phyloP scores from a whole-genome alignment of 495 filamentous ascomycete genomes.

The Penicillium canescens region DNA sequence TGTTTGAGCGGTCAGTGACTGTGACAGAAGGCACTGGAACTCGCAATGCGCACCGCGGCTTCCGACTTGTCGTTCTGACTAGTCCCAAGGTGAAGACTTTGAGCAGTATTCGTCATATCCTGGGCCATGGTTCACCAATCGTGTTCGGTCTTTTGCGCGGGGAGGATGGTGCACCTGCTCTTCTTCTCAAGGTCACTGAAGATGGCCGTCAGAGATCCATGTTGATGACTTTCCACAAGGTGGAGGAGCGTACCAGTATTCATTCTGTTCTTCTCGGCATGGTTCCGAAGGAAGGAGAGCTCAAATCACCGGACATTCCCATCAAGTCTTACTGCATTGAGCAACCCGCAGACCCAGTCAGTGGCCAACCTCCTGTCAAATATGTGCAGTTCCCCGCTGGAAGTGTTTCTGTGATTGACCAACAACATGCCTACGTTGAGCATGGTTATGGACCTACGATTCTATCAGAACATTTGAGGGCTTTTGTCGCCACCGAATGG shows the following conservation, averaged over 20 bases:
- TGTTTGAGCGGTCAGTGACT: conserved; percentile 69
- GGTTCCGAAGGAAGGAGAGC: conserved; percentile 57
- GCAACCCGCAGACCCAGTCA: conserved; percentile 43
- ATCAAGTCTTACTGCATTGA: conserved; percentile 64
- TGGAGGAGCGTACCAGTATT: conserved; percentile 62
- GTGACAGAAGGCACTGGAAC: conserved; percentile 66
- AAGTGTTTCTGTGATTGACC: conserved; percentile 54
- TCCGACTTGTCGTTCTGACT: conserved; percentile 72
- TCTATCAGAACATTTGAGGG: conserved; percentile 67
- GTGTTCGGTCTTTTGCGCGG: conserved; percentile 72
- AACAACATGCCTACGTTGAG: conserved; percentile 40
- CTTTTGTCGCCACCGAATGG: conserved; percentile 64
- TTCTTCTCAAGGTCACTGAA: conserved; percentile 69
- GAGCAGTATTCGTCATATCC: conserved; percentile 66
- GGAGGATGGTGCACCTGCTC: conserved; percentile 62
- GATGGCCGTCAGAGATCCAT: conserved; percentile 65
- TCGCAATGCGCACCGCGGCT: conserved; percentile 70
- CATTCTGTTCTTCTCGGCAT: conserved; percentile 72
- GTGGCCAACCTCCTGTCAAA: conserved; percentile 28
- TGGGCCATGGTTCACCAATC: conserved; percentile 60
- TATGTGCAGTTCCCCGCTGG: conserved; percentile 44
- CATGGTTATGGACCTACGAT: conserved; percentile 56
- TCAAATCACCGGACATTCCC: conserved; percentile 60
- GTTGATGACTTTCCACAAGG: conserved; percentile 71
- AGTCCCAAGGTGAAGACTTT: conserved; percentile 73